Conservation (phyloP, 108 stramenopile genomes). For the Fragilaria crotonensis region DNA sequence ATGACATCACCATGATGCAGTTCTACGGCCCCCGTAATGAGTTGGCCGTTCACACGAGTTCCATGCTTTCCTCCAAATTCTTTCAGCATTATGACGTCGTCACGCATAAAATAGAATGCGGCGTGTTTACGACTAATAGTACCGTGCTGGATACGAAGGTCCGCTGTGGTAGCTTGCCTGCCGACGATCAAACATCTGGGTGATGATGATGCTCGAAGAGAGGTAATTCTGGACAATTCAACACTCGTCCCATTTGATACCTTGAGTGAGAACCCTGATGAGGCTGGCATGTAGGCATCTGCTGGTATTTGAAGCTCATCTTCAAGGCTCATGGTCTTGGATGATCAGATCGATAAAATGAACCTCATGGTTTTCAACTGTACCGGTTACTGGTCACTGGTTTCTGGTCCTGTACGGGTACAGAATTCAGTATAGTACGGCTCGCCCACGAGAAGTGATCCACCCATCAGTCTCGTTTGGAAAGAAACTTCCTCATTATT, state of each 20-base stretch:
- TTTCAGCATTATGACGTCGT: constrained; percentile 22
- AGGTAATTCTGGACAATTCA: background rate
- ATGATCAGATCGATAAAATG: too few relatives aligned
- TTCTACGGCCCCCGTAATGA: constrained; percentile 19
- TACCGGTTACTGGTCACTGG: too few relatives aligned
- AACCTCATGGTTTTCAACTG: too few relatives aligned
- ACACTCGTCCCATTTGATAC: background rate
- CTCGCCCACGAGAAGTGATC: too few relatives aligned
- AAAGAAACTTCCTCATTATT: too few relatives aligned
- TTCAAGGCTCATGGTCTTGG: constrained; percentile 2
- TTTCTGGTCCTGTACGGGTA: too few relatives aligned
- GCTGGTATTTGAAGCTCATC: constrained; percentile 10
- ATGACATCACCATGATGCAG: constrained; percentile 18
- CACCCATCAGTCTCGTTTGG: too few relatives aligned
- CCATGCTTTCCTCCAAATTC: constrained; percentile 71
- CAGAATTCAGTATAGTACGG: too few relatives aligned
- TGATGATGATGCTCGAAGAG: constrained; percentile 4
- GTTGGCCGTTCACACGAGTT: constrained; percentile 30
- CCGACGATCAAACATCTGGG: constrained; percentile 40
- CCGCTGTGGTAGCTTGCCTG: constrained; percentile 47
- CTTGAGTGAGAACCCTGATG: background rate
- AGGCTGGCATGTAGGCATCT: constrained; percentile 6
- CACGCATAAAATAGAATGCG: constrained; percentile 30
- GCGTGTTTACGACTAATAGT: constrained; percentile 63
- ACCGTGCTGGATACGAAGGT: constrained; percentile 56